These are phyloP conservation scores for Pestalotiopsis sp. DNA, from an alignment of 2,329 filamentous ascomycete species.

Conservation along the genomic window DNA sequence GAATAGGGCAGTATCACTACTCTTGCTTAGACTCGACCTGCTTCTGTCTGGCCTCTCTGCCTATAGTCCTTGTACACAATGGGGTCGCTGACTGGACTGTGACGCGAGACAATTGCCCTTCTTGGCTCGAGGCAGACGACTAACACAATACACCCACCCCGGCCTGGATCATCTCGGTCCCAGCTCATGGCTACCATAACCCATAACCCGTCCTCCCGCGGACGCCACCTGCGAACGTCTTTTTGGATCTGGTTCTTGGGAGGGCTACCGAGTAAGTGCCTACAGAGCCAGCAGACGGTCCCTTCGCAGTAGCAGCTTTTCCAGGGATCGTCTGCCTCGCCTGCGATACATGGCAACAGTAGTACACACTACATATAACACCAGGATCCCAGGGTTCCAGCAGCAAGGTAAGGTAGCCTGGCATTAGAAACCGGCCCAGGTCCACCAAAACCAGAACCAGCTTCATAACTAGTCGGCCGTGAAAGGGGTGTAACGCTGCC, in stretches of 20 bases:
- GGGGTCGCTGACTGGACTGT: not conserved
- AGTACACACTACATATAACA: not conserved
- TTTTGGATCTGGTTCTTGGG: not conserved
- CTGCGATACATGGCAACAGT: too few species aligned
- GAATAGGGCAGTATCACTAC: not conserved
- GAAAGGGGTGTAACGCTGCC: not conserved
- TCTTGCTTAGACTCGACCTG: not conserved
- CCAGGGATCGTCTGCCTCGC: not conserved
- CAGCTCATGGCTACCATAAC: not conserved
- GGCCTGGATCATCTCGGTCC: not conserved
- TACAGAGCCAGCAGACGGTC: not conserved
- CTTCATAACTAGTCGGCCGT: not conserved
- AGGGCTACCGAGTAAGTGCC: not conserved
- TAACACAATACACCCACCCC: not conserved
- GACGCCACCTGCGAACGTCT: not conserved
- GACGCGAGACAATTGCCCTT: not conserved
- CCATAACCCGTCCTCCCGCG: not conserved
- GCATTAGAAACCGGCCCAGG: not conserved
- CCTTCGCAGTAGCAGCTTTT: not conserved
- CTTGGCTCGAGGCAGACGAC: not conserved
- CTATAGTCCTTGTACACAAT: not conserved
- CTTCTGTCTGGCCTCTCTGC: not conserved
- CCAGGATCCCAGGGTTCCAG: not conserved
- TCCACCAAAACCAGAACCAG: not conserved
- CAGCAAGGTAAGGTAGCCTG: not conserved